phyloP scores from a whole-genome alignment of 2,329 filamentous ascomycete genomes.

The Penicillium sp. region DNA sequence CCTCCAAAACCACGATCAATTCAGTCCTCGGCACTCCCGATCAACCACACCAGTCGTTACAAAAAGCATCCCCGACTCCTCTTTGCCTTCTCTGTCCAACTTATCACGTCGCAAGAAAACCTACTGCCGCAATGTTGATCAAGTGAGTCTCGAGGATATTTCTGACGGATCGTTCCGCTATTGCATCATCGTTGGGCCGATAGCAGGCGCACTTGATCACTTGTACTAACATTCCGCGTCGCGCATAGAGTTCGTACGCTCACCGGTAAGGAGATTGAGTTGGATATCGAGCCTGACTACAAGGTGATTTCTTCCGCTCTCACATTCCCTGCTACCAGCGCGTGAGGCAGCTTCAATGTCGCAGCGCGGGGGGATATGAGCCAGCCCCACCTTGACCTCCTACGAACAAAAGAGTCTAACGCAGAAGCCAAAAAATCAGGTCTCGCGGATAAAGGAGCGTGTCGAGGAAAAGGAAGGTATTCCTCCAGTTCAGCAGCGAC shows the following conservation, averaged over 20 bases:
- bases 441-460: constrained; percentile 95
- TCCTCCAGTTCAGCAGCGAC: constrained; percentile 87
- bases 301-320: constrained; percentile 54
- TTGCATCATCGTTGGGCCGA: constrained; percentile 16
- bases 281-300: constrained; percentile 91
- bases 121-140: constrained; percentile 43
- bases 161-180: background rate
- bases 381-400: background rate
- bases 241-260: constrained; percentile 79
- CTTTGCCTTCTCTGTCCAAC: background rate
- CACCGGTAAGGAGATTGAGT: constrained; percentile 97
- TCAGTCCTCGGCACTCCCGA: constrained; percentile 19
- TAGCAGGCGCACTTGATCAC: constrained; percentile 7
- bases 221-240: constrained; percentile 9
- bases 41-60: too few relatives aligned
- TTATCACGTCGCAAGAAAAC: background rate
- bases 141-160: constrained; percentile 36
- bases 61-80: background rate
- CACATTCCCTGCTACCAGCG: background rate
- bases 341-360: background rate
- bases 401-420: background rate
- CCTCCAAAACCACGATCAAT: constrained; percentile 30
- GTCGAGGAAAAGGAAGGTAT: constrained; percentile 99
- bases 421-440: constrained; percentile 46
- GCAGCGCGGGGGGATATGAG: background rate